phyloP scores from a whole-genome alignment of 2,329 filamentous ascomycete species.

The Trichoderma lentiforme region DNA sequence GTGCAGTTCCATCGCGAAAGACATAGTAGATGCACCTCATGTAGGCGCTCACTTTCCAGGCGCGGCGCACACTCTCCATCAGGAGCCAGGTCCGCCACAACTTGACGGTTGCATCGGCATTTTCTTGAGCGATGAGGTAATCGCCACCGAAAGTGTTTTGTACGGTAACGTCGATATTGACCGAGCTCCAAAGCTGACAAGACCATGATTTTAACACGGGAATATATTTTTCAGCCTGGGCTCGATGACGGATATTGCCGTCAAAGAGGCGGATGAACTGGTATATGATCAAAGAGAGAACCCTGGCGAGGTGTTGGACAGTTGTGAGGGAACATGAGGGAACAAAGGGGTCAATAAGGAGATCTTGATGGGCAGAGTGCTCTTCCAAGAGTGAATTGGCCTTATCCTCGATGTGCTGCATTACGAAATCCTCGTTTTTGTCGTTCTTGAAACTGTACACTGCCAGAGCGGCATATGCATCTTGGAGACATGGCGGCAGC shows the following conservation, averaged over 20 bases:
- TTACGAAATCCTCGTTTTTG: conserved; percentile 25
- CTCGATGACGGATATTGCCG: conserved; percentile 24
- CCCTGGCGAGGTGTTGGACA: conserved; percentile 23
- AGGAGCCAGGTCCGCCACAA: conserved; percentile 29
- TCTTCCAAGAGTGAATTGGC: conserved; percentile 16
- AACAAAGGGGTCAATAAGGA: background rate
- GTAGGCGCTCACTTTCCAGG: conserved; percentile 24
- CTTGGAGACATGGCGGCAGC: conserved; percentile 27
- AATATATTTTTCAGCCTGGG: conserved; percentile 23
- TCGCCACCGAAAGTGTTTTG: conserved; percentile 19
- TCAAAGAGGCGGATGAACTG: conserved; percentile 27
- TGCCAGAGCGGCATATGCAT: conserved; percentile 28
- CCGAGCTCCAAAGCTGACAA: conserved; percentile 22
- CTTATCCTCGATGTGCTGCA: conserved; percentile 27
- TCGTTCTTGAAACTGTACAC: conserved; percentile 28
- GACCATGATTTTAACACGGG: conserved; percentile 19
- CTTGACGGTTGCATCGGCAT: background rate
- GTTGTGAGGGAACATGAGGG: background rate
- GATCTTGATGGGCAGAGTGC: background rate
- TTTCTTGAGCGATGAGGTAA: background rate
- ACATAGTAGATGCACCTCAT: conserved; percentile 21
- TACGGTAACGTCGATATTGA: conserved; percentile 17
- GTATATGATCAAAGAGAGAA: conserved; percentile 25
- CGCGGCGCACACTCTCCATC: conserved; percentile 28
- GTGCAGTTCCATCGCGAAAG: conserved; percentile 18